phyloP scores from a whole-genome alignment of 2,329 filamentous ascomycete species.

The Pezicula rhizophila region DNA sequence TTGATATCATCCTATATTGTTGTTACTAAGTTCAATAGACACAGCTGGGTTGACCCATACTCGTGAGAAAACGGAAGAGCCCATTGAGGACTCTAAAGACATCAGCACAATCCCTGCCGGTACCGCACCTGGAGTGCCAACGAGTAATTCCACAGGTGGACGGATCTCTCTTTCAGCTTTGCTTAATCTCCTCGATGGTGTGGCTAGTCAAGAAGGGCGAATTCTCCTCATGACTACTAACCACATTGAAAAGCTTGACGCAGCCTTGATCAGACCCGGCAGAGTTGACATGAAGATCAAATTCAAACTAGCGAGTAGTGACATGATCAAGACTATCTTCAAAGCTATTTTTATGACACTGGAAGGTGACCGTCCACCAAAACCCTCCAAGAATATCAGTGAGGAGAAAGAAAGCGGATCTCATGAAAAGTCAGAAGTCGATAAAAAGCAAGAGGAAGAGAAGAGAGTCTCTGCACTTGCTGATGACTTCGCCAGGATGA shows the following conservation, averaged over 20 bases:
- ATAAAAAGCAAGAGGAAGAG: constrained; percentile 10
- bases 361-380: constrained; percentile 20
- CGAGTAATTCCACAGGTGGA: constrained; percentile 4
- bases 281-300: constrained; percentile 54
- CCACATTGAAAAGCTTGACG: constrained; percentile 53
- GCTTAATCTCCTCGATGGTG: constrained; percentile 64
- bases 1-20: too few species aligned
- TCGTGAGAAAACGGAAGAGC: constrained; percentile 13
- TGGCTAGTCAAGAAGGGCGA: constrained; percentile 59
- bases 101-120: constrained; percentile 3
- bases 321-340: constrained; percentile 25
- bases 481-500: constrained; percentile 42
- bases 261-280: constrained; percentile 55
- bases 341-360: constrained; percentile 31
- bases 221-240: constrained; percentile 70
- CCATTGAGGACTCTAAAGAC: constrained; percentile 16
- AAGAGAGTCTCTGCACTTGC: constrained; percentile 35
- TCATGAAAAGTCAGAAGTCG: constrained; percentile 1
- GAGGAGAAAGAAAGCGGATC: neutral
- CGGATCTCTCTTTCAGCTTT: constrained; percentile 55
- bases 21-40: constrained; percentile 33
- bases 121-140: constrained; percentile 5
- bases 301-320: constrained; percentile 35
- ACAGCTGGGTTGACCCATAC: constrained; percentile 60
- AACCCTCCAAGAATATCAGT: constrained; percentile 1